Conservation (phyloP, 805 yeast genomes). For the Zygoascus biomembranicola region DNA sequence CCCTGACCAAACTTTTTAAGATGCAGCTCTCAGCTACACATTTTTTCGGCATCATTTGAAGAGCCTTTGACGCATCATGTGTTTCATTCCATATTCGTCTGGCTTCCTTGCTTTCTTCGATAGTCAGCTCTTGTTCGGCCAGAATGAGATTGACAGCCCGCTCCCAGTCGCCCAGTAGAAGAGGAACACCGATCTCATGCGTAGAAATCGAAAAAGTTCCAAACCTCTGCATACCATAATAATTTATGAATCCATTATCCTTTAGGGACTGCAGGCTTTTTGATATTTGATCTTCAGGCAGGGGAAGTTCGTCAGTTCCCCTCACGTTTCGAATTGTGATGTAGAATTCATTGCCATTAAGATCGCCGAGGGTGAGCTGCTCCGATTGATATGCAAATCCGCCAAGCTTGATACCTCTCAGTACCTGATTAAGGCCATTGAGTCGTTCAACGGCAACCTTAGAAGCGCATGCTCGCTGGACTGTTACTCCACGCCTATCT, state of each 20-base stretch:
- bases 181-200: conserved; percentile 68
- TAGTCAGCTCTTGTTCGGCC: conserved; percentile 75
- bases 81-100: conserved; percentile 76
- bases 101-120: conserved; percentile 77
- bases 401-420: conserved; percentile 75
- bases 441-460: conserved; percentile 56
- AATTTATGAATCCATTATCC: conserved; percentile 77
- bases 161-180: conserved; percentile 69
- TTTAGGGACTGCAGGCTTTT: conserved; percentile 43
- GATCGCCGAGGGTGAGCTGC: conserved; percentile 68
- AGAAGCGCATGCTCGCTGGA: conserved; percentile 67
- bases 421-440: conserved; percentile 62
- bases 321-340: conserved; percentile 75
- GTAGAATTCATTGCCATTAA: conserved; percentile 80
- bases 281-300: conserved; percentile 28
- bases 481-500: conserved; percentile 93
- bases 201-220: conserved; percentile 94
- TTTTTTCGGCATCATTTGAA: conserved; percentile 74
- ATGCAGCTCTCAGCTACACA: conserved; percentile 80
- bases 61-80: conserved; percentile 53
- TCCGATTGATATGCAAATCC: conserved; percentile 59
- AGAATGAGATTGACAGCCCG: conserved; percentile 70
- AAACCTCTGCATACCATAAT: conserved; percentile 97
- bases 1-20: conserved; percentile 48
- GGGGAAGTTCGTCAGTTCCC: conserved; percentile 39